A percentile compares a stretch with the other conserved stretches of the same genome.
phyloP scores from a whole-genome alignment of 768 basidiomycete species.

The Suillus americanus region DNA sequence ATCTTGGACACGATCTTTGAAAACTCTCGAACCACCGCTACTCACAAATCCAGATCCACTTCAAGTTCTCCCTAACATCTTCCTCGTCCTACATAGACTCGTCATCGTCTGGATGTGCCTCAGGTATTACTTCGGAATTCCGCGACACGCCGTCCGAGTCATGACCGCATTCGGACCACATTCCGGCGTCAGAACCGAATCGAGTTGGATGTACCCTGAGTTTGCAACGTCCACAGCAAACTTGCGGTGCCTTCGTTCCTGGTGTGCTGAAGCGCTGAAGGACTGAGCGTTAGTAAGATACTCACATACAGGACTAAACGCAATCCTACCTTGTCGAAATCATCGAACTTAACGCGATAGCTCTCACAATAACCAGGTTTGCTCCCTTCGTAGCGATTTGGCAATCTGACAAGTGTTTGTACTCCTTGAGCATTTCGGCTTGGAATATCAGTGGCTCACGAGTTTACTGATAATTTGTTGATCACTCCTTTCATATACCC shows the following conservation, averaged over 20 bases:
- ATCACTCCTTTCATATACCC: no score
- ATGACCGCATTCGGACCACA: conserved; percentile 8
- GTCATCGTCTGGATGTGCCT: conserved; percentile 18
- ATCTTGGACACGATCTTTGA: conserved; percentile 3
- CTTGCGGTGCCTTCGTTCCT: conserved; percentile 42
- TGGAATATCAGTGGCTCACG: no score
- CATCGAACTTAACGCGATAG: conserved; percentile 85
- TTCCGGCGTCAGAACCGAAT: no score
- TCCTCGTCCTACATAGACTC: conserved; percentile 22
- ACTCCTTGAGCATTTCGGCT: no score
- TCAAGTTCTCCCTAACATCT: conserved; percentile 24
- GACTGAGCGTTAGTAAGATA: conserved; percentile 6
- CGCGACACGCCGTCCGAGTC: conserved; percentile 11
- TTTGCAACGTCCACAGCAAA: no score
- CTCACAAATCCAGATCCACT: conserved; percentile 20
- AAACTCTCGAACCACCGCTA: background rate
- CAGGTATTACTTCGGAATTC: conserved; percentile 22
- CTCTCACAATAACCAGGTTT: conserved; percentile 99
- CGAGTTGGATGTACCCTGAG: no score
- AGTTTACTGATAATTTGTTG: no score
- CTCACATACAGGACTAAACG: background rate
- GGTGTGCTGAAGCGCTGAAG: conserved; percentile 81
- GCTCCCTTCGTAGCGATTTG: conserved; percentile 78
- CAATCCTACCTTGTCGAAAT: conserved; percentile 76
- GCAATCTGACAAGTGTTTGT: conserved; percentile 72